Conservation (phyloP, 768 basidiomycete species). For the Lactarius tabidus region DNA sequence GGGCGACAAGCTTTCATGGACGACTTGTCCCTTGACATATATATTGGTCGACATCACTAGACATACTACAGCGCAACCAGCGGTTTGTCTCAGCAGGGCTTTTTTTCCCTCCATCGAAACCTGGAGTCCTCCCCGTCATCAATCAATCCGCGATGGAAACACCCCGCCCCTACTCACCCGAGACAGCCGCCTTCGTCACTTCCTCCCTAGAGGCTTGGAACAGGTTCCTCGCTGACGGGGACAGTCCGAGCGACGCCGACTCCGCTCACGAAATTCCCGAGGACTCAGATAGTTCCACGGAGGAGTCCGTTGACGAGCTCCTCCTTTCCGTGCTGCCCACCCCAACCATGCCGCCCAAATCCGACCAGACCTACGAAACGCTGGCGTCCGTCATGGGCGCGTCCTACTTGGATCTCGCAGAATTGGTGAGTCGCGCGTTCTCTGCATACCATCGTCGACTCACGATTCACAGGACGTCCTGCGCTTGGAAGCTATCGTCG, state of each 20-base stretch:
- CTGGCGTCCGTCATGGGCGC: not conserved
- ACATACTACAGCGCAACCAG: not conserved
- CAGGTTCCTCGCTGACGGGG: not conserved
- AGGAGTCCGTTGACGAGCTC: not conserved
- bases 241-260: not conserved
- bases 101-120: not conserved
- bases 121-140: not conserved
- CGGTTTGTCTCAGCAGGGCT: not conserved
- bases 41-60: not conserved
- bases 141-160: not conserved
- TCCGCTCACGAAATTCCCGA: not conserved
- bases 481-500: not conserved
- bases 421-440: not conserved
- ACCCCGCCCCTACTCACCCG: not conserved
- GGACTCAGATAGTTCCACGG: not conserved
- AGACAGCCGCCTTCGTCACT: not conserved
- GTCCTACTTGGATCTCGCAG: not conserved
- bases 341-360: not conserved
- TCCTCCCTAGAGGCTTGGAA: not conserved
- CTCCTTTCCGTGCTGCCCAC: not conserved
- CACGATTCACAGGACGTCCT: not conserved
- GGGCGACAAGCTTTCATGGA: not conserved
- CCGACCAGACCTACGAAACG: not conserved
- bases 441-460: not conserved
- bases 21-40: not conserved